Evolutionary conservation across 2,329 filamentous ascomycete species (phyloP).

Genomic region (Dryadomyces quercivorus): DNA sequence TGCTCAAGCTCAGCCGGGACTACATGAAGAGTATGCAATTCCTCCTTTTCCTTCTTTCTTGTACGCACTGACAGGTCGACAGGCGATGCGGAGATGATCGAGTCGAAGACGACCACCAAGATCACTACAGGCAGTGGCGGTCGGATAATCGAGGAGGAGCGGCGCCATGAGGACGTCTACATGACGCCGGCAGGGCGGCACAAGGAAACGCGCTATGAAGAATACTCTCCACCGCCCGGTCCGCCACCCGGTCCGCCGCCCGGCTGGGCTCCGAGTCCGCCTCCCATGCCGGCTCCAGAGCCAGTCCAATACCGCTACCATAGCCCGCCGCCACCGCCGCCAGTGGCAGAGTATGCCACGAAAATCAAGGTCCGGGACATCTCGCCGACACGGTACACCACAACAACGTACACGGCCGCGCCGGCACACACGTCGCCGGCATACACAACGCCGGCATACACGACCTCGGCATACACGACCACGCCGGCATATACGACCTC

Average conservation of each 20-base stretch:
- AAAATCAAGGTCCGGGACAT: constrained; percentile 32
- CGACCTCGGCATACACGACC: no score
- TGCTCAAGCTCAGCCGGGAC: constrained; percentile 71
- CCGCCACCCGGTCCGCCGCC: background rate
- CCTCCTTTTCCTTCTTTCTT: background rate
- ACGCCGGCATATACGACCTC: no score
- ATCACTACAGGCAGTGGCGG: background rate
- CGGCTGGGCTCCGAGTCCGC: background rate
- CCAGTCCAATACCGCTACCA: constrained; percentile 8
- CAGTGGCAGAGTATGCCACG: constrained; percentile 25
- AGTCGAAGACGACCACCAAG: constrained; percentile 7
- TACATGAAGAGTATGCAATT: constrained; percentile 44
- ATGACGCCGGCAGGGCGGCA: constrained; percentile 16
- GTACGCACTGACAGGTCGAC: constrained; percentile 1
- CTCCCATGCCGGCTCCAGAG: background rate
- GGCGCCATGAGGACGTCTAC: constrained; percentile 26
- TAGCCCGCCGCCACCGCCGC: constrained; percentile 18
- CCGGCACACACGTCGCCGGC: constrained; percentile 8
- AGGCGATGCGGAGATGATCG: constrained; percentile 6
- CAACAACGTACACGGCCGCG: constrained; percentile 17
- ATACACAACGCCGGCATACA: constrained; percentile 9
- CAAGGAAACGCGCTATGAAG: no score
- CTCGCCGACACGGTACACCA: constrained; percentile 28
- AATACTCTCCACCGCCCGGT: constrained; percentile 16
- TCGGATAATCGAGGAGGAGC: constrained; percentile 35